Percentiles rank a stretch among this genome's conserved stretches.
These are phyloP conservation scores for Aspergillus brasiliensis DNA, from an alignment of 2,329 filamentous ascomycete species.

Conservation along the genomic window DNA sequence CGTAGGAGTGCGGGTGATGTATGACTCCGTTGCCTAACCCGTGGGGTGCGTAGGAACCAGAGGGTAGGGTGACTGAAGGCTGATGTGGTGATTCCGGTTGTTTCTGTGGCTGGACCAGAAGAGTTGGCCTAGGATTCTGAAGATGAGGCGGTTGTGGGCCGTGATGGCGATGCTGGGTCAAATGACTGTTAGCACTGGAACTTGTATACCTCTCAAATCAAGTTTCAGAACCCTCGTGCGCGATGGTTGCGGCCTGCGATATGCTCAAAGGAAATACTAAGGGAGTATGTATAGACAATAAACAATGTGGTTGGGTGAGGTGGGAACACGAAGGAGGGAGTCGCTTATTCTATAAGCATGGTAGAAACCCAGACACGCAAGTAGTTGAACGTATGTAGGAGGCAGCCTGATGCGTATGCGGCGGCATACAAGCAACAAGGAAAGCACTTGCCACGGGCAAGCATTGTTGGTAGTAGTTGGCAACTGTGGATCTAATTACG, in stretches of 20 bases:
- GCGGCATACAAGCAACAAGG: not conserved
- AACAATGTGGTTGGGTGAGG: not conserved
- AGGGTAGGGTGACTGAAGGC: conserved; percentile 47
- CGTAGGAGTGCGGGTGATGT: conserved; percentile 64
- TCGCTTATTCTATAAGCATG: not conserved
- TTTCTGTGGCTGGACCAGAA: conserved; percentile 32
- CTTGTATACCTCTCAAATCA: not conserved
- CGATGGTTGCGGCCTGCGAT: not conserved
- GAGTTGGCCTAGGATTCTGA: conserved; percentile 32
- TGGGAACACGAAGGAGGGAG: not conserved
- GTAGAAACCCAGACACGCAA: not conserved
- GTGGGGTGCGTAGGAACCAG: conserved; percentile 35
- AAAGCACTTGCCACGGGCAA: not conserved
- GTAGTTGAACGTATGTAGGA: not conserved
- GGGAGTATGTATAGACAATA: not conserved
- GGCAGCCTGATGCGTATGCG: not conserved
- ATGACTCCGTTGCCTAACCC: conserved; percentile 45
- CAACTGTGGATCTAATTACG: not conserved
- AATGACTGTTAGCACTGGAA: not conserved
- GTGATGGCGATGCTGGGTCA: conserved; percentile 24
- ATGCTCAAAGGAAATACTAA: too few species aligned
- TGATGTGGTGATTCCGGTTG: conserved; percentile 64
- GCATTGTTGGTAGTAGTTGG: not conserved
- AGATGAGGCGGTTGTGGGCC: conserved; percentile 34
- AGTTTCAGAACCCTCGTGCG: too few species aligned